These are phyloP conservation scores for Globisporangium sylvaticum DNA, from an alignment of 352 stramenopile species.

Conservation along the genomic window DNA sequence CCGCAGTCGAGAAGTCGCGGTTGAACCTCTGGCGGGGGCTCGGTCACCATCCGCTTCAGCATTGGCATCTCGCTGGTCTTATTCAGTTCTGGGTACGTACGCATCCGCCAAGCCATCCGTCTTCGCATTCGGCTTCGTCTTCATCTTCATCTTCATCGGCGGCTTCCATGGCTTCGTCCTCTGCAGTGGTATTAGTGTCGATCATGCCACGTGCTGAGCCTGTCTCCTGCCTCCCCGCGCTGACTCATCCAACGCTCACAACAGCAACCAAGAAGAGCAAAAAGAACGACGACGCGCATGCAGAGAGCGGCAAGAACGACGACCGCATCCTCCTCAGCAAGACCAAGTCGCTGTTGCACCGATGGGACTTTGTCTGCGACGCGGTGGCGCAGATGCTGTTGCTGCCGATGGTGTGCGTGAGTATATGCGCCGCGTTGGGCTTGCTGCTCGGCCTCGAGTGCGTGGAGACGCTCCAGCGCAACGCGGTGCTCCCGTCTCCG, in stretches of 20 bases:
- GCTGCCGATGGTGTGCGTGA: constrained; percentile 58
- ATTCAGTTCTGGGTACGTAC: neutral
- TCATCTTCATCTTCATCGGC: neutral
- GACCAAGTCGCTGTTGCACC: constrained; percentile 1
- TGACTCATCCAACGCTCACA: neutral
- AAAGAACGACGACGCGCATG: neutral
- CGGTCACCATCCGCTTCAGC: neutral
- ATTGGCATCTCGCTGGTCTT: neutral
- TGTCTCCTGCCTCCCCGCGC: neutral
- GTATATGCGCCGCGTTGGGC: constrained; percentile 53
- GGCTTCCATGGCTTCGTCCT: neutral
- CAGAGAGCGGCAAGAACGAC: neutral
- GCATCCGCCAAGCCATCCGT: neutral
- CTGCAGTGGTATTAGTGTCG: constrained; percentile 3
- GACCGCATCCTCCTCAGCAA: neutral
- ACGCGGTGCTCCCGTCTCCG: neutral
- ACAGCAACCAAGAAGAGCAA: neutral
- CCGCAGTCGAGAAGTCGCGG: neutral
- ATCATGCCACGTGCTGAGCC: constrained; percentile 10
- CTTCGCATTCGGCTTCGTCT: neutral
- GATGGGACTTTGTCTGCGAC: constrained; percentile 23
- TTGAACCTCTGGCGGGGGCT: neutral
- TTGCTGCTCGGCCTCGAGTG: constrained; percentile 53
- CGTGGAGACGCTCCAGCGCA: constrained; percentile 46
- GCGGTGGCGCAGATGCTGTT: constrained; percentile 50